A percentile compares a stretch with the other conserved stretches of the same genome.
These are phyloP conservation scores for Prototheca cutis DNA, from an alignment of 163 green algal genomes.

Conservation along the genomic window DNA sequence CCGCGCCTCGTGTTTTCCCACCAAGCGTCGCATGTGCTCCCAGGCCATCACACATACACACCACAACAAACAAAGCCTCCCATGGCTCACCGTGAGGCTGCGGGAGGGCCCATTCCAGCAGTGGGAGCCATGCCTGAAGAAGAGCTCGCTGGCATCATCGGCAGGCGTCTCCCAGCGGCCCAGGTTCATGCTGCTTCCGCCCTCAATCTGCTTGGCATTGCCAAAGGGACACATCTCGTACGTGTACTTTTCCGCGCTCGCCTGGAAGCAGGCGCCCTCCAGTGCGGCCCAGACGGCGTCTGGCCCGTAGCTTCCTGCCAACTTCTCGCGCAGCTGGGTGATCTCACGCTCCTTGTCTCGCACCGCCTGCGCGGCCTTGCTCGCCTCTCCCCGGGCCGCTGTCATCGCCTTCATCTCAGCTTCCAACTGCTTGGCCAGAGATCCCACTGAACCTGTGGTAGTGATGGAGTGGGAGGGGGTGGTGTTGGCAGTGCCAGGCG, in stretches of 20 bases:
- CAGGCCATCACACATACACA: no score
- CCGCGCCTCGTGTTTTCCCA: no score
- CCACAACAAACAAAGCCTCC: no score
- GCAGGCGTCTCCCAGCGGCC: constrained; percentile 55
- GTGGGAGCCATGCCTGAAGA: constrained; percentile 50
- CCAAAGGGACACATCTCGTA: constrained; percentile 73
- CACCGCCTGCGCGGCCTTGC: neutral
- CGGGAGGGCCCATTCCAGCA: constrained; percentile 62
- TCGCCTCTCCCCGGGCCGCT: no score
- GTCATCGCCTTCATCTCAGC: no score
- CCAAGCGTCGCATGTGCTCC: no score
- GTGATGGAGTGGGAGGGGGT: no score
- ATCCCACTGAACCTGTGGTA: no score
- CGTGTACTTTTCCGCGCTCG: constrained; percentile 58
- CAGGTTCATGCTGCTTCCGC: constrained; percentile 38
- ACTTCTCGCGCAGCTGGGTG: neutral
- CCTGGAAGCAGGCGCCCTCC: constrained; percentile 21
- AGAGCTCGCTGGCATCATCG: constrained; percentile 26
- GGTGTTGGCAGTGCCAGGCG: no score
- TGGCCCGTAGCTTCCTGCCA: constrained; percentile 43
- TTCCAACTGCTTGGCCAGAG: no score
- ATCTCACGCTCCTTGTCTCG: neutral
- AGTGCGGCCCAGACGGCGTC: constrained; percentile 49
- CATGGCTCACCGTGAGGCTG: no score
- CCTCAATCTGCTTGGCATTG: constrained; percentile 61